Conservation (phyloP, 2,329 filamentous ascomycete species). For the Curvularia sp. region DNA sequence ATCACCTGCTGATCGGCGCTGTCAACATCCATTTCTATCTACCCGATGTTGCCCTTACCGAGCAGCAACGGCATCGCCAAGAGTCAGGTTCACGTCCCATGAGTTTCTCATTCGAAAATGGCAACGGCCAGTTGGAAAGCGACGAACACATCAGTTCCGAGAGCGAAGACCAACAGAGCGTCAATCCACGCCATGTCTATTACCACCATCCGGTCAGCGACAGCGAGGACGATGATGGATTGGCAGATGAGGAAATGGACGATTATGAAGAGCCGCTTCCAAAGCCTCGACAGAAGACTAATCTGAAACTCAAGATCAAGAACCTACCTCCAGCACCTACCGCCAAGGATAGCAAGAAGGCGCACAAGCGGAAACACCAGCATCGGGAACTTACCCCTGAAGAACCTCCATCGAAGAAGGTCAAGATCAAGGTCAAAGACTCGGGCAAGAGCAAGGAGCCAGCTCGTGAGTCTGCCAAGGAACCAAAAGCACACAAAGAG, state of each 20-base stretch:
- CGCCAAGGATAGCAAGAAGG: constrained; percentile 34
- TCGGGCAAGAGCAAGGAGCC: constrained; percentile 19
- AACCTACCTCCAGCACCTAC: constrained; percentile 23
- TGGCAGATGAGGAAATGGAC: constrained; percentile 45
- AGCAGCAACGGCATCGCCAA: constrained; percentile 60
- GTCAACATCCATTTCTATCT: constrained; percentile 73
- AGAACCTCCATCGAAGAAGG: constrained; percentile 42
- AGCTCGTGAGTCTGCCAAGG: constrained; percentile 22
- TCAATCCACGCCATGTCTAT: constrained; percentile 46
- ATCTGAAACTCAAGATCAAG: constrained; percentile 44
- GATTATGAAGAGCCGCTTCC: constrained; percentile 51
- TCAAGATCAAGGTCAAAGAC: constrained; percentile 24
- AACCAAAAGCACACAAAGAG: constrained; percentile 17
- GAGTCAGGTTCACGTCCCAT: constrained; percentile 65
- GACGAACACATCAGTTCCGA: constrained; percentile 52
- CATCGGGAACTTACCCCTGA: constrained; percentile 38
- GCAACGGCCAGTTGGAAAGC: constrained; percentile 63
- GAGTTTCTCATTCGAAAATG: constrained; percentile 75
- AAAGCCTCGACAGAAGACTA: constrained; percentile 37
- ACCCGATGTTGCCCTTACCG: constrained; percentile 59
- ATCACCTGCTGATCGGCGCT: constrained; percentile 74
- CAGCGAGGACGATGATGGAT: constrained; percentile 37
- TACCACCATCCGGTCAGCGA: constrained; percentile 42
- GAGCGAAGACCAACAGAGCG: constrained; percentile 42
- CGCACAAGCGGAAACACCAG: constrained; percentile 38